A percentile compares a stretch with the other conserved stretches of the same genome.
phyloP scores from a whole-genome alignment of 106 monocot genomes.

The Dioscorea dumetorum region DNA sequence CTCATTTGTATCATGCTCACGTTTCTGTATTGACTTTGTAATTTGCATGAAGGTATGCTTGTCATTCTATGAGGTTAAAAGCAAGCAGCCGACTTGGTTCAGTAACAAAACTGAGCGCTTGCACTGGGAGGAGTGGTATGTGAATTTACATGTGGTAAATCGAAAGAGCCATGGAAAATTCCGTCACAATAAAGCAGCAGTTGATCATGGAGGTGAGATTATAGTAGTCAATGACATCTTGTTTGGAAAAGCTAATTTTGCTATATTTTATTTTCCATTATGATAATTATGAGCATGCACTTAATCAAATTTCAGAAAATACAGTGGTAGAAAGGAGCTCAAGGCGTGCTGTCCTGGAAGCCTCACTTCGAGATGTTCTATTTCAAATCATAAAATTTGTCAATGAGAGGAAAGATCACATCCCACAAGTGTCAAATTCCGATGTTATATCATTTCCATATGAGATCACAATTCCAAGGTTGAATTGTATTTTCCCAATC shows the following conservation, averaged over 20 bases:
- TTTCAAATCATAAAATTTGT: constrained; percentile 96
- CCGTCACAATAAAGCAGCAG: constrained; percentile 30
- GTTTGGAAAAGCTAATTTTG: too few relatives aligned
- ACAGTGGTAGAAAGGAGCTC: constrained; percentile 53
- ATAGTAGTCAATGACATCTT: too few relatives aligned
- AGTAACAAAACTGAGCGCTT: constrained; percentile 81
- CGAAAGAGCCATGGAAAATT: constrained; percentile 59
- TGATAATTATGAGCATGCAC: not conserved
- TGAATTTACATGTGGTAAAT: constrained; percentile 67
- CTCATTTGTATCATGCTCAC: too few relatives aligned
- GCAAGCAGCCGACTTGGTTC: constrained; percentile 84
- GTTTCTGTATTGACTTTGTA: too few relatives aligned
- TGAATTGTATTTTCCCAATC: too few relatives aligned
- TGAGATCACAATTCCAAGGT: constrained; percentile 92
- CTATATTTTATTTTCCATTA: too few relatives aligned
- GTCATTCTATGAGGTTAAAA: constrained; percentile 90
- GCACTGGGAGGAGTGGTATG: constrained; percentile 91
- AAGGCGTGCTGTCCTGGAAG: constrained; percentile 54
- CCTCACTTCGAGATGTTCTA: constrained; percentile 64
- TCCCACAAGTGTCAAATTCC: constrained; percentile 66
- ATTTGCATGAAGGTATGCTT: constrained; percentile 50
- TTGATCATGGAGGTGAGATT: constrained; percentile 45
- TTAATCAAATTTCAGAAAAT: constrained; percentile 25
- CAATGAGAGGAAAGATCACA: constrained; percentile 92
- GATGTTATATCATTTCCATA: constrained; percentile 79